Evolutionary conservation across 768 basidiomycete species (phyloP).

Genomic region (Psilocybe azurescens): DNA sequence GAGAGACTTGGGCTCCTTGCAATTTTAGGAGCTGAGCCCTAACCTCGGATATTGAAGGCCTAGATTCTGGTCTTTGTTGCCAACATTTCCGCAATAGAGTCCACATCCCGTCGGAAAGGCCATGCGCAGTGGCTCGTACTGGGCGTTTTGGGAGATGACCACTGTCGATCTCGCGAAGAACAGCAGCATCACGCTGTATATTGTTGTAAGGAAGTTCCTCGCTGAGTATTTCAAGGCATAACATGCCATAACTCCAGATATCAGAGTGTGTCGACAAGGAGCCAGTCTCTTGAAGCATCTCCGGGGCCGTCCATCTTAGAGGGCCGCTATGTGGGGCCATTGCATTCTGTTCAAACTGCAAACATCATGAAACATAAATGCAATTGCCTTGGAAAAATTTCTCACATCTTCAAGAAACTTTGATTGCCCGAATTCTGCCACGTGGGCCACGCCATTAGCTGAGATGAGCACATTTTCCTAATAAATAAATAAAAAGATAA

Average conservation of each 20-base stretch:
- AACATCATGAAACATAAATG: neutral
- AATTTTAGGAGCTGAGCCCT: slow-evolving; percentile 26
- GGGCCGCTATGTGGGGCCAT: slow-evolving; percentile 29
- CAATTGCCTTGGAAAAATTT: neutral
- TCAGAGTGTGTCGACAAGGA: slow-evolving; percentile 43
- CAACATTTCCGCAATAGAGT: slow-evolving; percentile 48
- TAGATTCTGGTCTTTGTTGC: slow-evolving; percentile 39
- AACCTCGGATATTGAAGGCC: slow-evolving; percentile 46
- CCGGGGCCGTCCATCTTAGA: slow-evolving; percentile 48
- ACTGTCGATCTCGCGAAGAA: slow-evolving; percentile 39
- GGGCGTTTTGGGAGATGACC: slow-evolving; percentile 44
- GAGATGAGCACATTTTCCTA: slow-evolving; percentile 52
- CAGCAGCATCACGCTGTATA: slow-evolving; percentile 34
- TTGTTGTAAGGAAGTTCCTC: slow-evolving; percentile 43
- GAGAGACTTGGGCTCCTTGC: neutral
- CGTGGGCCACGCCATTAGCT: slow-evolving; percentile 38
- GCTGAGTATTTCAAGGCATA: slow-evolving; percentile 51
- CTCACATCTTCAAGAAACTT: slow-evolving; percentile 43
- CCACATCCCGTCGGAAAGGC: slow-evolving; percentile 48
- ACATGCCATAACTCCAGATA: slow-evolving; percentile 56
- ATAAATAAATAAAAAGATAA: neutral
- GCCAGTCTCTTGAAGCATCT: slow-evolving; percentile 36
- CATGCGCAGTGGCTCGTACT: slow-evolving; percentile 27
- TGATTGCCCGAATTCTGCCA: slow-evolving; percentile 52
- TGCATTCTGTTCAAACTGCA: slow-evolving; percentile 26